phyloP scores from a whole-genome alignment of 768 basidiomycete genomes.

The Serendipita indica region DNA sequence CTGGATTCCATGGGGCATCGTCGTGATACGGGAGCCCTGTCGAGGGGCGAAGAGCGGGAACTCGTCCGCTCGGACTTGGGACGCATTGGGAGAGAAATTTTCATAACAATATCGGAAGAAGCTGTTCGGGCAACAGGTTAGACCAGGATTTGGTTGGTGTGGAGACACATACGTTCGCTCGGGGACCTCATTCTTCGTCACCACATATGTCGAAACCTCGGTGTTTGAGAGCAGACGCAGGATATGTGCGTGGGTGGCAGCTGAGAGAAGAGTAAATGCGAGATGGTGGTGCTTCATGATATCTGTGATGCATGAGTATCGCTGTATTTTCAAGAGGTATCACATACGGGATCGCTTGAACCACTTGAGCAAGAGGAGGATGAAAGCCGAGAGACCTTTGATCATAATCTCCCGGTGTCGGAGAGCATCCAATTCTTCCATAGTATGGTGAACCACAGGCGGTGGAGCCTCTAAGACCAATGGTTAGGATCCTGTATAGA shows the following conservation, averaged over 20 bases:
- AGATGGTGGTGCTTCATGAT: conserved; percentile 98
- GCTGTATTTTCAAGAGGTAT: neutral
- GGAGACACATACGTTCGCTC: conserved; percentile 53
- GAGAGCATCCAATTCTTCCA: conserved; percentile 86
- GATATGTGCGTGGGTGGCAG: conserved; percentile 83
- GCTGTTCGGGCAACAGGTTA: conserved; percentile 31
- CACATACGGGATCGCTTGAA: conserved; percentile 93
- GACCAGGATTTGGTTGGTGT: neutral
- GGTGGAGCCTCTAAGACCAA: conserved; percentile 35
- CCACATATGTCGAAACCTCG: conserved; percentile 69
- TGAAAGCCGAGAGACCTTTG: conserved; percentile 90
- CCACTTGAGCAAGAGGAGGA: conserved; percentile 87
- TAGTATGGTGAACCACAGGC: conserved; percentile 30
- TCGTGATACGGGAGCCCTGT: conserved; percentile 40
- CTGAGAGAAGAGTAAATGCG: conserved; percentile 88
- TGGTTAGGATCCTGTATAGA: conserved; percentile 8
- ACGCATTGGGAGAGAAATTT: conserved; percentile 54
- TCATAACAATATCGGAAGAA: conserved; percentile 91
- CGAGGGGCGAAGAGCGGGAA: conserved; percentile 44
- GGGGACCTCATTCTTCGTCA: conserved; percentile 78
- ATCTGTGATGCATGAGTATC: conserved; percentile 35
- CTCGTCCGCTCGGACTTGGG: conserved; percentile 47
- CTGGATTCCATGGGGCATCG: conserved; percentile 56
- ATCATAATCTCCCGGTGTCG: conserved; percentile 95
- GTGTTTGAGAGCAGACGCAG: conserved; percentile 98